These are phyloP conservation scores for Globisporangium parvum DNA, from an alignment of 352 stramenopile species.

Conservation along the genomic window DNA sequence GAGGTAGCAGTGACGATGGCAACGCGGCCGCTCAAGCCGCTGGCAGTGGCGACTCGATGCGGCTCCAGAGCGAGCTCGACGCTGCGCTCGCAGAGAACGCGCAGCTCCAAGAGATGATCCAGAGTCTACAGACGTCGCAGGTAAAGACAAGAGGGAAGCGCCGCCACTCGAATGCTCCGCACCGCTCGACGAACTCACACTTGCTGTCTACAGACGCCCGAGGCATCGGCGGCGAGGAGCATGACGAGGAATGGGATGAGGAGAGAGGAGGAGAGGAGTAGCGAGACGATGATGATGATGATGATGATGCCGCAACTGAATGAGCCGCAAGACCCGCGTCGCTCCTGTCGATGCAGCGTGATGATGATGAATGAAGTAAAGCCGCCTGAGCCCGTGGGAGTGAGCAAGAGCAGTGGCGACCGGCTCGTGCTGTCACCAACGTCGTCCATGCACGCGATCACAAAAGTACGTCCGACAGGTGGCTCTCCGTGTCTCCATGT, in stretches of 20 bases:
- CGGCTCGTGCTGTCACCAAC: slow-evolving; percentile 8
- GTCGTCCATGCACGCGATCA: slow-evolving; percentile 12
- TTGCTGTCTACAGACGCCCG: slow-evolving; percentile 2
- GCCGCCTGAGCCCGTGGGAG: not conserved
- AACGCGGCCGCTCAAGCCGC: not conserved
- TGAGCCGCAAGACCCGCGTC: no score
- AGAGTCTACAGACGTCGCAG: slow-evolving; percentile 33
- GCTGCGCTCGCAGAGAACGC: slow-evolving; percentile 48
- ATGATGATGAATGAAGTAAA: no score
- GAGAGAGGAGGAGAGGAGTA: no score
- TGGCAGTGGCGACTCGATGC: slow-evolving; percentile 13
- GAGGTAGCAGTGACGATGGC: not conserved
- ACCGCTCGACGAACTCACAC: slow-evolving; percentile 22
- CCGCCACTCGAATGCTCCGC: slow-evolving; percentile 24
- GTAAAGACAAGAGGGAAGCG: slow-evolving; percentile 30
- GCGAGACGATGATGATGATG: no score
- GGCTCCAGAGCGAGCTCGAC: slow-evolving; percentile 45
- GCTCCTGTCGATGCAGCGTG: no score
- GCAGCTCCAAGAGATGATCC: slow-evolving; percentile 54
- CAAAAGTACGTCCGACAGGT: slow-evolving; percentile 16
- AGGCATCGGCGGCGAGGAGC: no score
- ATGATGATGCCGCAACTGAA: no score
- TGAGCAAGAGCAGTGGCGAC: slow-evolving; percentile 13
- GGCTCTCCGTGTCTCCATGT: not conserved
- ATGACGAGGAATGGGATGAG: no score